Evolutionary conservation across 306 rosid genomes (phyloP), one percentile per base, ranked within the genome.

Genomic region (Urtica urens): DNA sequence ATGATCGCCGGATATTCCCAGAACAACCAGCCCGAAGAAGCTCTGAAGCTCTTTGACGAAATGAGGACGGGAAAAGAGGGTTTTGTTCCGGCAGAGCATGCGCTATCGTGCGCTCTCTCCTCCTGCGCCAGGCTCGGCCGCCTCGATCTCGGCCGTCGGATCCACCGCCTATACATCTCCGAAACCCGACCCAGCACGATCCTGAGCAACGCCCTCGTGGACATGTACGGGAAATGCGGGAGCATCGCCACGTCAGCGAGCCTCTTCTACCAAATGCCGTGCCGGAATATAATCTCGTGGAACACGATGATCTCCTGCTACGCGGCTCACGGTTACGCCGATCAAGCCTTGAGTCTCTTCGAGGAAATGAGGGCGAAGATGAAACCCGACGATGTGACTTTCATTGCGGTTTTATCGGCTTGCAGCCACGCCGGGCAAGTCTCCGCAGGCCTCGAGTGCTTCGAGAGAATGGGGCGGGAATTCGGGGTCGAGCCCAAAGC

Each of bases 171-270:
- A 53, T 67, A 65, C 60, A 63, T 78, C 27, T 44, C 49, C 13
- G 42, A 51, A 10, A 60, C 59, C 31, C 72, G 30, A 49, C 64
- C 30, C 3, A 59, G 80, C 47, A 61, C 56, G 27, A 78, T 82
- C 33, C 30, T 85, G 41, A 68, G 62, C n/a, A 85, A 85, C 53
- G 83, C 93, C 1, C 48, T 75, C 45, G 24, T 78, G 20, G 82
- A 73, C 62, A 80, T 85, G 95, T 80, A 85, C 66, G 87, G 87
- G 29, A 85, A 85, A 46, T 80, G 95, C 64, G 95, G 95, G 48
- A 61, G 62, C 59, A 70, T 85, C 21, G 58, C 57, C 23, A 57
- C 63, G 1, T 79, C 95, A 5, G 57, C 69, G 20, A 55, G 72
- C 47, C 55, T 85, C 51, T 85, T 85, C 14, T 10, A 40, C 19